Conservation (phyloP, 148 eudicot genomes). For the Diospyros lotus region DNA sequence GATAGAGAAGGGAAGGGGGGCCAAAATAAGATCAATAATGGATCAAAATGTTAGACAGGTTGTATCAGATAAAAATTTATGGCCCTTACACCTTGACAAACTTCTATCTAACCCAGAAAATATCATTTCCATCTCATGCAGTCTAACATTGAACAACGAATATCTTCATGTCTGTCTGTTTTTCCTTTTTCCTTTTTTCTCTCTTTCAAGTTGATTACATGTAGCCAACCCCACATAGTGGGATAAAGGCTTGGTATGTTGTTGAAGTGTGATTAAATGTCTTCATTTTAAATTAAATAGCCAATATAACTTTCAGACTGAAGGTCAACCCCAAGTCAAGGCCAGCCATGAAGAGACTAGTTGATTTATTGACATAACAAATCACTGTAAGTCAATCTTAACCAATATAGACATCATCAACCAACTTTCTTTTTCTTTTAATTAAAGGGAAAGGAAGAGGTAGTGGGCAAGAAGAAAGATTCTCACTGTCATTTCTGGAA, state of each 20-base stretch:
- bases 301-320: background rate
- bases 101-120: background rate
- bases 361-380: background rate
- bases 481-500: constrained; percentile 93
- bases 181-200: no score
- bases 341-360: background rate
- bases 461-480: background rate
- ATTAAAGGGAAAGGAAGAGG: no score
- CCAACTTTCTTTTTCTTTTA: no score
- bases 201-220: no score
- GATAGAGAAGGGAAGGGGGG: background rate
- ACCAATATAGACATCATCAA: background rate
- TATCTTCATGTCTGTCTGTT: no score
- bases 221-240: no score
- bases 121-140: no score
- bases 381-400: background rate
- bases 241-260: no score
- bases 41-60: background rate
- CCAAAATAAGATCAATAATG: background rate
- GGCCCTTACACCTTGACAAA: background rate
- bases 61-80: background rate
- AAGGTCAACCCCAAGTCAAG: background rate
- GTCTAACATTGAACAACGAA: no score
- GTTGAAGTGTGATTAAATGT: no score
- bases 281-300: no score